These are phyloP conservation scores for Pyrenula aspistea DNA, from an alignment of 495 filamentous ascomycete genomes.

Conservation along the genomic window DNA sequence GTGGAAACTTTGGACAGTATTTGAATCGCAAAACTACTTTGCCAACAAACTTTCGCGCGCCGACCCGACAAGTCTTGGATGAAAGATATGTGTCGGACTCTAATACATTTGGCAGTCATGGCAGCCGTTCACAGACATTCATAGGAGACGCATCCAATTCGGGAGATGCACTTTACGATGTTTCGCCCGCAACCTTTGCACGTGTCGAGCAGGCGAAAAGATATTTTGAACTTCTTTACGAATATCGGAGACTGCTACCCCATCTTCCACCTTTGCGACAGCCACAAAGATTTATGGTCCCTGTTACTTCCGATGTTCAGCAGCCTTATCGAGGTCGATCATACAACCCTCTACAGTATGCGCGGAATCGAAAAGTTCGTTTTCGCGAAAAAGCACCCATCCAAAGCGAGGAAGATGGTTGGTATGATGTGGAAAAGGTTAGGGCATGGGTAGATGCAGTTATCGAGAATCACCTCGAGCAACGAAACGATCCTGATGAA, in stretches of 20 bases:
- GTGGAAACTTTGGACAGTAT: constrained; percentile 50
- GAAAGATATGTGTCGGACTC: not conserved
- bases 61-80: not conserved
- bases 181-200: constrained; percentile 64
- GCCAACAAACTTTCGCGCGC: not conserved
- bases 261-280: constrained; percentile 53
- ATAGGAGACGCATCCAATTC: not conserved
- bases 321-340: constrained; percentile 35
- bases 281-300: not conserved
- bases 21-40: constrained; percentile 24
- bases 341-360: constrained; percentile 81
- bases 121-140: not conserved
- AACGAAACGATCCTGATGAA: constrained; percentile 28
- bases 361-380: constrained; percentile 72
- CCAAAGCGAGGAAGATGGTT: constrained; percentile 61
- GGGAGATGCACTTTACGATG: constrained; percentile 38
- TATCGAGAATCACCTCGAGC: constrained; percentile 31
- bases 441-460: constrained; percentile 64
- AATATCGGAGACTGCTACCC: constrained; percentile 68
- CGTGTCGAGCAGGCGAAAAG: constrained; percentile 68
- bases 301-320: not conserved
- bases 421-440: constrained; percentile 57
- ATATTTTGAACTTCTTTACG: constrained; percentile 65
- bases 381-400: constrained; percentile 59
- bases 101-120: not conserved